A percentile compares a stretch with the other conserved stretches of the same genome.
These are phyloP conservation scores for Phytopythium montanum DNA, from an alignment of 352 stramenopile species.

Conservation along the genomic window DNA sequence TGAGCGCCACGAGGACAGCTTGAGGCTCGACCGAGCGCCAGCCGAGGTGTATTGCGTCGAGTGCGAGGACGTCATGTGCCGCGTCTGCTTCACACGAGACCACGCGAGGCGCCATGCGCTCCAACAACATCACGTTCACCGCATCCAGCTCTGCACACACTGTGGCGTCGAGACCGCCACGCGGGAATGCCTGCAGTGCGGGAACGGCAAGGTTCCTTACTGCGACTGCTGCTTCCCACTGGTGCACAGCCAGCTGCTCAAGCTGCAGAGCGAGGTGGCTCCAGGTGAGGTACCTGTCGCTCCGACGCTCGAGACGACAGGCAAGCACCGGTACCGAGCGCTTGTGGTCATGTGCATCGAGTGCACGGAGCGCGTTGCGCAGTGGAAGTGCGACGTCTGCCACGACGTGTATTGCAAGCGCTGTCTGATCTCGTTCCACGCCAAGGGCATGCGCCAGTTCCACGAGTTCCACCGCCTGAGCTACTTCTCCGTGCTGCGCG, in stretches of 20 bases:
- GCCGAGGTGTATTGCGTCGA: slow-evolving; percentile 62
- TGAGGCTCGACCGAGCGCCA: slow-evolving; percentile 16
- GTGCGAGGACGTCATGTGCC: slow-evolving; percentile 70
- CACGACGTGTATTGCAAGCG: slow-evolving; percentile 68
- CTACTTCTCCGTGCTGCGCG: slow-evolving; percentile 62
- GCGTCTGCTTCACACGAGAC: slow-evolving; percentile 55
- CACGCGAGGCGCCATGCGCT: slow-evolving; percentile 49
- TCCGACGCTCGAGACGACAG: not conserved
- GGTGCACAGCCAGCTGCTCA: slow-evolving; percentile 24
- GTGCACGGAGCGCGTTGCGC: slow-evolving; percentile 46
- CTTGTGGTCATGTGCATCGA: slow-evolving; percentile 69
- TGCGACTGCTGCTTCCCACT: slow-evolving; percentile 66
- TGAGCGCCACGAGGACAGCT: slow-evolving; percentile 56
- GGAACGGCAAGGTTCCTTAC: slow-evolving; percentile 57
- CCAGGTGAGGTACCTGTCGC: not conserved
- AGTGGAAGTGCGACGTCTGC: slow-evolving; percentile 65
- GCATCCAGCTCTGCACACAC: slow-evolving; percentile 44
- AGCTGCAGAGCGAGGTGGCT: not conserved
- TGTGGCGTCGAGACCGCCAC: slow-evolving; percentile 57
- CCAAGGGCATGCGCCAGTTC: slow-evolving; percentile 51
- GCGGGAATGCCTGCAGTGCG: slow-evolving; percentile 59
- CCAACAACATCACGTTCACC: slow-evolving; percentile 27
- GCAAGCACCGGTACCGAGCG: slow-evolving; percentile 30
- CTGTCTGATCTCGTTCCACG: slow-evolving; percentile 49
- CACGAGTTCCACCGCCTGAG: slow-evolving; percentile 54